Conservation (phyloP, 495 filamentous ascomycete genomes). For the Daldinia vernicosa region DNA sequence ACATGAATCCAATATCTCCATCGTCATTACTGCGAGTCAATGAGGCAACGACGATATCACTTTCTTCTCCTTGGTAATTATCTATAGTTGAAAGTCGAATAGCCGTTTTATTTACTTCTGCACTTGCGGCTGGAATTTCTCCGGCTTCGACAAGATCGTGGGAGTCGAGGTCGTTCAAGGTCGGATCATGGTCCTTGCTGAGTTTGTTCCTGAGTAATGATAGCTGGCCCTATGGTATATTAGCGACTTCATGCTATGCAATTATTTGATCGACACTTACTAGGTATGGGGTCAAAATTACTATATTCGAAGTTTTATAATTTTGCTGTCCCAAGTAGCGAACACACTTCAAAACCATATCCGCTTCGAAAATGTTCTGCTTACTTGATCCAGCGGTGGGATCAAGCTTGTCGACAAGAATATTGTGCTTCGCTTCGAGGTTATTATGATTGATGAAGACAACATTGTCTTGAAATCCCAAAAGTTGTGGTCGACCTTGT, state of each 20-base stretch:
- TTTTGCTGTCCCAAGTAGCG: slow-evolving; percentile 80
- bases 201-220: slow-evolving; percentile 64
- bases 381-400: slow-evolving; percentile 60
- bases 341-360: slow-evolving; percentile 73
- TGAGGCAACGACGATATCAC: slow-evolving; percentile 74
- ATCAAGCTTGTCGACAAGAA: slow-evolving; percentile 63
- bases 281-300: slow-evolving; percentile 78
- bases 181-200: slow-evolving; percentile 60
- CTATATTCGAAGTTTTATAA: slow-evolving; percentile 71
- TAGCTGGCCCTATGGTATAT: slow-evolving; percentile 65
- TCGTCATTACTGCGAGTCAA: slow-evolving; percentile 72
- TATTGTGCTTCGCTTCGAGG: slow-evolving; percentile 56
- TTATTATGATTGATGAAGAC: slow-evolving; percentile 73
- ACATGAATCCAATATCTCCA: slow-evolving; percentile 80
- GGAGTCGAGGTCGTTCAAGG: slow-evolving; percentile 76
- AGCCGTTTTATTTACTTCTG: slow-evolving; percentile 59
- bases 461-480: slow-evolving; percentile 68
- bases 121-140: slow-evolving; percentile 63
- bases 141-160: slow-evolving; percentile 73
- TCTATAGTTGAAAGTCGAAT: slow-evolving; percentile 75
- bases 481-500: slow-evolving; percentile 55
- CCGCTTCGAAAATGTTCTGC: slow-evolving; percentile 72
- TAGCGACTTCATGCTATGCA: not conserved
- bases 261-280: slow-evolving; percentile 12
- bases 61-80: slow-evolving; percentile 86